Conservation (phyloP, 2,329 filamentous ascomycete species). For the Dactylonectria macrodidyma region DNA sequence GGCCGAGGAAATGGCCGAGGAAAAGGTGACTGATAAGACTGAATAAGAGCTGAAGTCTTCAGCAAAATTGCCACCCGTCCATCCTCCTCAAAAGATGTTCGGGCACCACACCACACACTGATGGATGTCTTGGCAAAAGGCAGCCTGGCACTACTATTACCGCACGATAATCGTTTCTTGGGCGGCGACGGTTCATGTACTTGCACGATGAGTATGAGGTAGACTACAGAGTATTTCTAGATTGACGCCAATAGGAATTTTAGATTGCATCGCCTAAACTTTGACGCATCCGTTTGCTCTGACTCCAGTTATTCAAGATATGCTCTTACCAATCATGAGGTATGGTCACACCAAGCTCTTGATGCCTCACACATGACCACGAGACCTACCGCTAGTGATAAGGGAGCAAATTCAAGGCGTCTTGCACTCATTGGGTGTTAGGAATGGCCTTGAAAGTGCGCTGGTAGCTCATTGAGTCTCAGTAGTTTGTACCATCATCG, state of each 20-base stretch:
- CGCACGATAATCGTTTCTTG: neutral
- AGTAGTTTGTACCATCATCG: too few species aligned
- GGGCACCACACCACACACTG: neutral
- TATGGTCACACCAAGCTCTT: too few species aligned
- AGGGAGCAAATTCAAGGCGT: too few species aligned
- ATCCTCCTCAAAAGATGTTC: neutral
- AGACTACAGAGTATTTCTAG: constrained; percentile 12
- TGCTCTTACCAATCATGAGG: too few species aligned
- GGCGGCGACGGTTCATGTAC: constrained; percentile 5
- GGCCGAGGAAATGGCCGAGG: constrained; percentile 6
- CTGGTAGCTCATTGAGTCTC: too few species aligned
- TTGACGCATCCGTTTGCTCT: neutral
- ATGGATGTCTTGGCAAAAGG: neutral
- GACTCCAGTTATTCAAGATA: too few species aligned
- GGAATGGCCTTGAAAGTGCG: too few species aligned
- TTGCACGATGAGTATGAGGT: constrained; percentile 7
- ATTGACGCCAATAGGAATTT: constrained; percentile 13
- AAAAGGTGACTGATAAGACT: constrained; percentile 10
- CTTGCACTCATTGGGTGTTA: too few species aligned
- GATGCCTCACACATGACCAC: too few species aligned
- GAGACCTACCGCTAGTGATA: too few species aligned
- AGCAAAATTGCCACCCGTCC: neutral
- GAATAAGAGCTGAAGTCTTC: constrained; percentile 9
- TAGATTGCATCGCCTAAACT: neutral
- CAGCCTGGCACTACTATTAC: constrained; percentile 6